Evolutionary conservation across 805 yeast genomes (phyloP).

Genomic region (Vanderwaltozyma yarrowii): DNA sequence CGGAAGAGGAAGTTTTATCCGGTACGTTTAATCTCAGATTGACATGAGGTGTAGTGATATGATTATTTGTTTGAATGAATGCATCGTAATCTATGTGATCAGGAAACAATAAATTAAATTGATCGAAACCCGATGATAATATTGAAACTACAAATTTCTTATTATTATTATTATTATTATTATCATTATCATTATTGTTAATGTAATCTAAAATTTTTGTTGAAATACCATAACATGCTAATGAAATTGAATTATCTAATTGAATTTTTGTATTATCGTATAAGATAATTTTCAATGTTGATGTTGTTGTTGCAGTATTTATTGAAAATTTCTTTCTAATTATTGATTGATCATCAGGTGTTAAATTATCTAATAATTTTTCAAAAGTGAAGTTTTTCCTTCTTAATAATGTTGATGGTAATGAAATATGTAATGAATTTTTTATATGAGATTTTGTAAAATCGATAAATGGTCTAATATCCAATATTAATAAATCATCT

Average conservation of each 20-base stretch:
- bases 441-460: slow-evolving; percentile 47
- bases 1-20: no score
- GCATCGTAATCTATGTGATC: slow-evolving; percentile 2
- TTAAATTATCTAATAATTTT: slow-evolving; percentile 52
- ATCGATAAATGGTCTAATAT: slow-evolving; percentile 74
- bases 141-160: slow-evolving; percentile 6
- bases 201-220: slow-evolving; percentile 14
- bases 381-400: slow-evolving; percentile 60
- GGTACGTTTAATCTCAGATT: slow-evolving; percentile 5
- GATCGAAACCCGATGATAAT: slow-evolving; percentile 15
- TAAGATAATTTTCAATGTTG: slow-evolving; percentile 14
- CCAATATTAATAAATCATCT: slow-evolving; percentile 28
- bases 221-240: slow-evolving; percentile 21
- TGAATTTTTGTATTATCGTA: slow-evolving; percentile 21
- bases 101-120: slow-evolving; percentile 13
- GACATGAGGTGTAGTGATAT: not conserved
- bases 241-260: slow-evolving; percentile 16
- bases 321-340: slow-evolving; percentile 4
- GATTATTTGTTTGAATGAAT: not conserved
- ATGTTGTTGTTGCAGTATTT: slow-evolving; percentile 7
- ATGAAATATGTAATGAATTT: slow-evolving; percentile 63
- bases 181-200: not conserved
- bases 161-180: not conserved
- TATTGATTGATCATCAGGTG: slow-evolving; percentile 34
- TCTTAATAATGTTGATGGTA: slow-evolving; percentile 82